Conservation (phyloP, 2,329 filamentous ascomycete species). For the Pyrenophora graminea region DNA sequence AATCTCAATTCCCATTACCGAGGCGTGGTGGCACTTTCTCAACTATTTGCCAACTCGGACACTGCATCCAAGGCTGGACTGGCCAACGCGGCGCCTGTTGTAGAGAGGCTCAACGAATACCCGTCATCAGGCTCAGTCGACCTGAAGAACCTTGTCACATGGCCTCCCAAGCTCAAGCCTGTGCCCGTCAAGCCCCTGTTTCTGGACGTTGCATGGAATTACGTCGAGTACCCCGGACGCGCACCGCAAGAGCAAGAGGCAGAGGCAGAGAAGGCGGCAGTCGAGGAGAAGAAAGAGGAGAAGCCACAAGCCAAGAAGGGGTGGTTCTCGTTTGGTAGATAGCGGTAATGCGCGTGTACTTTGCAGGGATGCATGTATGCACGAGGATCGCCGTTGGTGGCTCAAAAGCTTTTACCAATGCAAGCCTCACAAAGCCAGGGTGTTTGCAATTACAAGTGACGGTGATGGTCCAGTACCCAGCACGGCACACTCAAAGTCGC, state of each 20-base stretch:
- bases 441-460: background rate
- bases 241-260: conserved; percentile 39
- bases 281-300: conserved; percentile 37
- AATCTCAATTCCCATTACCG: conserved; percentile 79
- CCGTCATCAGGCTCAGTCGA: conserved; percentile 69
- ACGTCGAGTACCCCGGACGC: conserved; percentile 85
- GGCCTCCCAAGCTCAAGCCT: conserved; percentile 79
- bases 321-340: conserved; percentile 58
- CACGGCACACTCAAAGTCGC: background rate
- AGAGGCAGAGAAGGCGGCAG: conserved; percentile 29
- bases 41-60: conserved; percentile 58
- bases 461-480: background rate
- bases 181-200: conserved; percentile 95
- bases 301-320: conserved; percentile 53
- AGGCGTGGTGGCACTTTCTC: conserved; percentile 81
- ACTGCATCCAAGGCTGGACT: conserved; percentile 53
- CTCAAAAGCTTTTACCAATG: conserved; percentile 2
- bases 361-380: conserved; percentile 2
- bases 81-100: conserved; percentile 62
- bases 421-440: background rate
- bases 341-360: conserved; percentile 12
- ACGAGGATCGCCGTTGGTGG: conserved; percentile 9
- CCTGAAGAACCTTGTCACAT: conserved; percentile 79
- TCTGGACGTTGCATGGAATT: conserved; percentile 96
- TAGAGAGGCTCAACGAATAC: conserved; percentile 77